A percentile compares a stretch with the other conserved stretches of the same genome.
phyloP scores from a whole-genome alignment of 495 filamentous ascomycete genomes.

The Xylaria scruposa region DNA sequence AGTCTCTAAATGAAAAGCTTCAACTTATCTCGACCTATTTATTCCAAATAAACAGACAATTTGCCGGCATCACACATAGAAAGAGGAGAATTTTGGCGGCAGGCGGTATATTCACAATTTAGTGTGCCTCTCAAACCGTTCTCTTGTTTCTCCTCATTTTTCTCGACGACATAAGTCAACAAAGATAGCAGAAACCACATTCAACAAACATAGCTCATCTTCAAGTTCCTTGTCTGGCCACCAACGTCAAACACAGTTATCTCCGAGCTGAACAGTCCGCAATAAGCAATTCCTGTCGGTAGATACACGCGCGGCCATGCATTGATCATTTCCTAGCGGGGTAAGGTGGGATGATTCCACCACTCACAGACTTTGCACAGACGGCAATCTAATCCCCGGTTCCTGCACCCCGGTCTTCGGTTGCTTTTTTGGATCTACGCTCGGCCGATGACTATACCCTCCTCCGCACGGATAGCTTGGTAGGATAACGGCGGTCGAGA shows the following conservation, averaged over 20 bases:
- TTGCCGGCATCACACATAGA: background rate
- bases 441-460: slow-evolving; percentile 5
- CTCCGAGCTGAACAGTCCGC: background rate
- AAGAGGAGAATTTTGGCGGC: background rate
- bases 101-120: background rate
- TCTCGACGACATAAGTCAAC: background rate
- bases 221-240: background rate
- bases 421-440: slow-evolving; percentile 1
- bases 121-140: background rate
- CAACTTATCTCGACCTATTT: background rate
- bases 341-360: slow-evolving; percentile 15
- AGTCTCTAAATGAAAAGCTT: background rate
- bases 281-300: background rate
- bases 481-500: background rate
- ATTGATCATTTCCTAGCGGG: slow-evolving; percentile 17
- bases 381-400: background rate
- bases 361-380: background rate
- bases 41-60: background rate
- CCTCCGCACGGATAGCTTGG: slow-evolving; percentile 3
- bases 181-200: background rate
- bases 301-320: background rate
- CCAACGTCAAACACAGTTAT: background rate
- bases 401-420: slow-evolving; percentile 6
- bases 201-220: background rate
- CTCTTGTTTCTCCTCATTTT: too few relatives aligned